Evolutionary conservation across 345 rosid genomes (phyloP), one percentile per base, ranked within the genome.

Genomic region (Pseudoturritis turrita): DNA sequence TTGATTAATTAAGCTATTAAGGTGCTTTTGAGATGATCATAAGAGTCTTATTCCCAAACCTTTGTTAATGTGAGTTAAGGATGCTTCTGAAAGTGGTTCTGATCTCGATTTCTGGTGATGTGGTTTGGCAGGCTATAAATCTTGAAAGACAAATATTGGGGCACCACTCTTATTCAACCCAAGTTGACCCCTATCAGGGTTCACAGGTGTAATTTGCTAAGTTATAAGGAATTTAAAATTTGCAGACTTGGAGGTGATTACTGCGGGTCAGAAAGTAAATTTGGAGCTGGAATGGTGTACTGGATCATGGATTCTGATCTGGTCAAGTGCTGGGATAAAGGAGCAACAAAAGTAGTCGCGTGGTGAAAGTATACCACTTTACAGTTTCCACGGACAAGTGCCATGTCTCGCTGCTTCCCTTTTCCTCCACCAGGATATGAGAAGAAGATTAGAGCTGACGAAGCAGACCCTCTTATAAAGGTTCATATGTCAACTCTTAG

Each of bases 331-430:
- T 79, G 85, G 90, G 76, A 81, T 85, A 84, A 75, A 74, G 40
- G 49, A 68, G n/a, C 52, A n/a, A n/a, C 74, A 62, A 58, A 37
- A 60, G 35, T 82, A 72, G 59, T 63, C 50, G 21, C 9, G 77
- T 46, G 59, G 51, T 77, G 62, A 77, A 79, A 60, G 69, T 74
- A 50, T 67, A 23, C 79, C 59, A 67, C 71, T 78, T 77, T 69
- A 39, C 65, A 28, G 65, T 77, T 72, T 65, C 25, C 50, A 58
- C 55, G 73, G 68, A 66, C 33, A 49, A 36, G 67, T 83, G 87
- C 84, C 78, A 94, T 94, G 98, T 94, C 98, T 85, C 98, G 97
- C 71, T 91, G 98, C 89, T 94, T 94, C 81, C 95, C 96, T 4
- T 91, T 94, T 77, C 97, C 96, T 10, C 98, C 97, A 8, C 92